Evolutionary conservation across 345 rosid genomes (phyloP).

Genomic region (Euphorbia peplus): DNA sequence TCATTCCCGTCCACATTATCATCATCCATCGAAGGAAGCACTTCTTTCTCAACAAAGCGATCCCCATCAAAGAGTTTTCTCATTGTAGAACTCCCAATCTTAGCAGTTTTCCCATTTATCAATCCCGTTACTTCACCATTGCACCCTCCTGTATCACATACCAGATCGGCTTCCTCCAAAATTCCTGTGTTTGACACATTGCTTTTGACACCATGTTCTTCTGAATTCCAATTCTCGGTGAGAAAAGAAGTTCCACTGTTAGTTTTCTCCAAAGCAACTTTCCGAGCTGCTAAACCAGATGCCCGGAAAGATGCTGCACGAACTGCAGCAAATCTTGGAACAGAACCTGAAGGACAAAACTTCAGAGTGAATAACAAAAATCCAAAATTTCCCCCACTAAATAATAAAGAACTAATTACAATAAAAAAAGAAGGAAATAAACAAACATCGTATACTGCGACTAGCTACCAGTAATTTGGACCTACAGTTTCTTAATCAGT

Average conservation of each 20-base stretch:
- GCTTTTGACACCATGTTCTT: constrained; percentile 23
- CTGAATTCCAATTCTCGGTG: constrained; percentile 34
- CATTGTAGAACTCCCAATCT: constrained; percentile 37
- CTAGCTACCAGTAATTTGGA: not conserved
- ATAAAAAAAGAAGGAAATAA: not conserved
- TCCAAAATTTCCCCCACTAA: not conserved
- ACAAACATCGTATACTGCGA: not conserved
- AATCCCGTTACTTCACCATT: constrained; percentile 28
- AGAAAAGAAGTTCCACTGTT: constrained; percentile 24
- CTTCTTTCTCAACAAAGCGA: constrained; percentile 25
- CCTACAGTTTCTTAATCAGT: not conserved
- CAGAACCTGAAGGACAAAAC: constrained; percentile 34
- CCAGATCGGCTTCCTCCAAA: constrained; percentile 33
- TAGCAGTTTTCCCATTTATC: constrained; percentile 27
- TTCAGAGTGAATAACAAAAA: not conserved
- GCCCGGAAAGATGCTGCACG: constrained; percentile 70
- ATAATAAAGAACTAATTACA: no score
- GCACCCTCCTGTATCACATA: constrained; percentile 20
- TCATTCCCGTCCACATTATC: constrained; percentile 28
- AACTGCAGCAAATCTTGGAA: constrained; percentile 58
- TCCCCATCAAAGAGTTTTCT: constrained; percentile 62
- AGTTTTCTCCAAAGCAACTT: constrained; percentile 19
- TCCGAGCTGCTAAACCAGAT: constrained; percentile 57
- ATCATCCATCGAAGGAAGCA: constrained; percentile 12
- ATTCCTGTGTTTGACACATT: constrained; percentile 24